Base-by-base conservation (phyloP, 148 eudicot genomes). In the Pharnaceum exiguum region DNA sequence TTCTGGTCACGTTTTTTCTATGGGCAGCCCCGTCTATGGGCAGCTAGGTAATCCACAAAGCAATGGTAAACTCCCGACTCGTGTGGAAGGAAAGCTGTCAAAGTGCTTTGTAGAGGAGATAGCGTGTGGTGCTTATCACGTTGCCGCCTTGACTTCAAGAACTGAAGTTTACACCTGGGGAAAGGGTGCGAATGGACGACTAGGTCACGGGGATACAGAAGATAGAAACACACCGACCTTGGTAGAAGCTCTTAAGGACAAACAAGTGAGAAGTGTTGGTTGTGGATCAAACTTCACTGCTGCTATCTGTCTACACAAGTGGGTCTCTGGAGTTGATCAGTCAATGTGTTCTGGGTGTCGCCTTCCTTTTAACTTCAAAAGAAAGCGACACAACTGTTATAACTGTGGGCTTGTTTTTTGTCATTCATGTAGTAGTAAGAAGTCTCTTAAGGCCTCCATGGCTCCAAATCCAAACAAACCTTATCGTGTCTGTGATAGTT, bases 131-230 rank as follows among this genome's bases (percentile, higher is more conserved):
- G 90, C 94, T 66, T 82, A 81, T 68, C 98, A 91, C 66, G 84
- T 91, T 78, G 96, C 94, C 35, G 88, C 76, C 19, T 78, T 85
- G 67, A 91, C 96, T 51, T 83, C 95, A 57, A 79, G 84, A 75
- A 88, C 94, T 31, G 96, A 91, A 79, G 98, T 91, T 55, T 91
- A 85, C 51, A 91, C 98, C 32, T 91, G 98, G 98, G 98, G 98
- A 7, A 91, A 91, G 64, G 96, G 96, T 57, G 90, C 90, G 39
- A 88, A 88, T 74, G 98, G 98, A 28, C 79, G 95, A 71, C 62
- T 91, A 68, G 98, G 98, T 77, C 98, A 91, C 55, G 98, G 98
- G 42, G 90, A 85, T 71, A 69, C 76, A 51, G 90, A 88, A 63
- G 98, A 91, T 66, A 72, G 81, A 71, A 85, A 67, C 58, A 60